Base-by-base conservation (phyloP, 495 filamentous ascomycete species). In the Neurospora sp. region DNA sequence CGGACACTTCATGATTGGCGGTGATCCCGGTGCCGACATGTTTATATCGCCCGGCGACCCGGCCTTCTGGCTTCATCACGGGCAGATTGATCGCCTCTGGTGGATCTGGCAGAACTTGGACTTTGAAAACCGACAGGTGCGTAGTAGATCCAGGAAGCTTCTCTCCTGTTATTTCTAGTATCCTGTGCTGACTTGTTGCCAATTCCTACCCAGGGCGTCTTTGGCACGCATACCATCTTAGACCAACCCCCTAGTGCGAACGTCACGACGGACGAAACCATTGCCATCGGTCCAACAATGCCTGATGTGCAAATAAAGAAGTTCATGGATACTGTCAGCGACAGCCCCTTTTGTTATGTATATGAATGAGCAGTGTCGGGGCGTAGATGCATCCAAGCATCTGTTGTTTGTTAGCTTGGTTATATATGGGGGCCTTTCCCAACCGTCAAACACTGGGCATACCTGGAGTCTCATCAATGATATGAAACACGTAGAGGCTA, bases 101-200 rank as follows among this genome's bases (percentile, higher is more conserved):
- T 90, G 88, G 86, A 88, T 89, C 20, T 93, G 91, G 91, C 90
- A 93, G 81, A 86, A 84, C 69, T 76, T 86, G 73, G 85, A 92
- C 74, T 74, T 81, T 35, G 74, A 76, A 70, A 79, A 80, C 7
- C 81, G 89, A 6, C 77, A 77, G 44, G 72, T 76, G 69, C 78
- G 76, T 59, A 76, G 82, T 31, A 80, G 2, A 35, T 80, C 90
- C 69, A 82, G 80, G 5, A 27, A 23, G 3, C 0, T 11, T 89
- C 88, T 10, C 80, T 84, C n/a, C 90, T 88, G 35, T 1, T 82
- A 89, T 71, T 78, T 86, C 76, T 88, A 7, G 10, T 54, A 20
- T 27, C 4, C 2, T 59, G 11, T 59, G 23, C 48, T 59, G 11
- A 59, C 48, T 59, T 14, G 8, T 12, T 20, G 18, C 10, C 10